Conservation (phyloP, 805 yeast species). For the Metschnikowia baotianmanensis region DNA sequence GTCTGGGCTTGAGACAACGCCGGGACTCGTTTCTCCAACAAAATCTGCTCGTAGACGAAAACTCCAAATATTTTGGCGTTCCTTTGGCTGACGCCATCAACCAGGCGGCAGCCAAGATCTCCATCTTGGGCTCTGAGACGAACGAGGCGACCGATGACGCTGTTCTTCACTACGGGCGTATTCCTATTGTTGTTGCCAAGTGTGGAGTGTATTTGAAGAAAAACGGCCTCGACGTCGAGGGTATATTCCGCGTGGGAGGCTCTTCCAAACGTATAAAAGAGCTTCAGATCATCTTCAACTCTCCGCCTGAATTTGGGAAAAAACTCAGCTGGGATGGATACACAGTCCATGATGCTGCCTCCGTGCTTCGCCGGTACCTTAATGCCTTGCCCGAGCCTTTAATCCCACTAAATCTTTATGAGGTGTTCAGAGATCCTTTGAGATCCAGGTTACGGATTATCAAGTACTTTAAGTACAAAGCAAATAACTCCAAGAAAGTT, state of each 20-base stretch:
- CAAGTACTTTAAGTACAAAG: conserved; percentile 62
- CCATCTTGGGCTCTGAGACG: conserved; percentile 50
- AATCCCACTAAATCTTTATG: conserved; percentile 75
- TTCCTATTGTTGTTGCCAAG: conserved; percentile 93
- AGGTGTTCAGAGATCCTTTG: conserved; percentile 75
- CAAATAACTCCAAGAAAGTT: conserved; percentile 30
- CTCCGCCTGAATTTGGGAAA: conserved; percentile 88
- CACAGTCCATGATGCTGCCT: conserved; percentile 96
- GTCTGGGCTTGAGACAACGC: conserved; percentile 38
- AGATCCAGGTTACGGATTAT: conserved; percentile 59
- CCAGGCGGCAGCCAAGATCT: conserved; percentile 75
- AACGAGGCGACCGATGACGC: conserved; percentile 43
- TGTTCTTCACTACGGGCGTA: conserved; percentile 75
- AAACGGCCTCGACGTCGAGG: conserved; percentile 77
- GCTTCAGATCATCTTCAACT: conserved; percentile 76
- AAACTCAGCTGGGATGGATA: conserved; percentile 88
- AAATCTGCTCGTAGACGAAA: conserved; percentile 44
- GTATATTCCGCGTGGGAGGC: conserved; percentile 92
- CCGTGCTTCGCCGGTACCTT: conserved; percentile 78
- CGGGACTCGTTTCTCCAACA: conserved; percentile 49
- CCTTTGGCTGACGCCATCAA: conserved; percentile 67
- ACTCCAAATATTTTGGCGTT: conserved; percentile 71
- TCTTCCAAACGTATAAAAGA: conserved; percentile 84
- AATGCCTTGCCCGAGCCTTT: conserved; percentile 91
- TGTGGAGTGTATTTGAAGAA: conserved; percentile 86